A percentile compares a stretch with the other conserved stretches of the same genome.
phyloP scores from a whole-genome alignment of 2,329 filamentous ascomycete genomes.

The Aspergillus pseudotamarii region DNA sequence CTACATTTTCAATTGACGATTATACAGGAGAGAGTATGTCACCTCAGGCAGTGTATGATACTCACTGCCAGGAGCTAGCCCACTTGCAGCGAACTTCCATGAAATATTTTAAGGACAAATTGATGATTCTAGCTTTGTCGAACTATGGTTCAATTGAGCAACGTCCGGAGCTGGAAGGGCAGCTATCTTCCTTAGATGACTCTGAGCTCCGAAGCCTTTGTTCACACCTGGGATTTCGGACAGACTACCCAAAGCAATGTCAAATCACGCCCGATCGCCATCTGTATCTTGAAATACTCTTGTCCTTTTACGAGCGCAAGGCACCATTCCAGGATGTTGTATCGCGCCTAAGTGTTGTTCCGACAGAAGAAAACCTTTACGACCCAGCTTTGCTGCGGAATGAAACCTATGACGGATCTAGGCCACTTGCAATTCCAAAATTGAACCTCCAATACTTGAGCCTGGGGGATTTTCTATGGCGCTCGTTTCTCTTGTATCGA shows the following conservation, averaged over 20 bases:
- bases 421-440: conserved; percentile 87
- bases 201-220: conserved; percentile 73
- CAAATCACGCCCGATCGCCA: conserved; percentile 63
- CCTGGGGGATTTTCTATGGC: conserved; percentile 94
- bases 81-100: conserved; percentile 76
- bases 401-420: conserved; percentile 83
- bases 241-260: conserved; percentile 74
- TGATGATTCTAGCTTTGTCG: conserved; percentile 87
- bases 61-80: conserved; percentile 76
- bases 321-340: conserved; percentile 81
- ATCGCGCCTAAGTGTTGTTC: conserved; percentile 72
- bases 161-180: conserved; percentile 73
- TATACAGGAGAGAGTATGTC: conserved; percentile 79
- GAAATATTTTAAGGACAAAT: conserved; percentile 83
- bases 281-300: conserved; percentile 64
- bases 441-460: conserved; percentile 94
- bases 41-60: conserved; percentile 72
- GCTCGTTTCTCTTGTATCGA: conserved; percentile 84
- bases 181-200: conserved; percentile 73
- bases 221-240: conserved; percentile 73
- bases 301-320: conserved; percentile 74
- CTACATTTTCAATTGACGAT: conserved; percentile 87
- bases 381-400: conserved; percentile 77
- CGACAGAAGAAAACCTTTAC: conserved; percentile 80
- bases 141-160: conserved; percentile 89